Evolutionary conservation across 2,329 filamentous ascomycete genomes (phyloP).

Genomic region (Triangularia verruculosa): DNA sequence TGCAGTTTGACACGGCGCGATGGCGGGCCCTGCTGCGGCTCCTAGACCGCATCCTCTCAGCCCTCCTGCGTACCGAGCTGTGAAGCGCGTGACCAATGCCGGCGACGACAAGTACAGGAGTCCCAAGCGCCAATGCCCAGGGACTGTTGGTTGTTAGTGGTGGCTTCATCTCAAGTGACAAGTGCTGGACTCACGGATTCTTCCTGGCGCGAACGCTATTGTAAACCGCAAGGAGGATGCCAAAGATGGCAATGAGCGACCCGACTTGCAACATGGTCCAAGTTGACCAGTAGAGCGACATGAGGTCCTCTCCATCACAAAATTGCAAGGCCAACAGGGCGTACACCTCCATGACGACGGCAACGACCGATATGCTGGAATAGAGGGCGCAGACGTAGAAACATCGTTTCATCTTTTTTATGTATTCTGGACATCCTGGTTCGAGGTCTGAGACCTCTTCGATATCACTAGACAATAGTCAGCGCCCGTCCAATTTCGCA

Average conservation of each 20-base stretch:
- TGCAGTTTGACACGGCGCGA: constrained; percentile 15
- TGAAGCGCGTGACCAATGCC: constrained; percentile 50
- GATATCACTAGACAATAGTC: constrained; percentile 32
- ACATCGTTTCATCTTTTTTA: constrained; percentile 38
- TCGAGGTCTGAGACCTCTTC: constrained; percentile 27
- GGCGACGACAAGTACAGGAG: constrained; percentile 58
- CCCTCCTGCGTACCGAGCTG: constrained; percentile 35
- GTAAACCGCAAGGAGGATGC: constrained; percentile 52
- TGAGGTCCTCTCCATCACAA: constrained; percentile 59
- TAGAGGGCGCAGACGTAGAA: constrained; percentile 45
- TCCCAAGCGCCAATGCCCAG: constrained; percentile 59
- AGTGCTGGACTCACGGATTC: constrained; percentile 44
- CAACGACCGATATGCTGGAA: constrained; percentile 42
- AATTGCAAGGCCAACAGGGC: constrained; percentile 54
- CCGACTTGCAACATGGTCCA: constrained; percentile 60
- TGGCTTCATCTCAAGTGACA: not conserved
- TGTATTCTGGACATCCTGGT: constrained; percentile 33
- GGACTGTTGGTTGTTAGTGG: constrained; percentile 33
- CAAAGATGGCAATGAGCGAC: constrained; percentile 55
- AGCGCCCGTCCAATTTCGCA: not conserved
- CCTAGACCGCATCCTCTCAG: constrained; percentile 30
- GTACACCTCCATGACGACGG: constrained; percentile 55
- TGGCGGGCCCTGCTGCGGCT: constrained; percentile 14
- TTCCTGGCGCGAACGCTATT: constrained; percentile 48
- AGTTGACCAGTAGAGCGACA: constrained; percentile 59